These are phyloP conservation scores for Phytophthora colocasiae DNA, from an alignment of 352 stramenopile species.

Conservation along the genomic window DNA sequence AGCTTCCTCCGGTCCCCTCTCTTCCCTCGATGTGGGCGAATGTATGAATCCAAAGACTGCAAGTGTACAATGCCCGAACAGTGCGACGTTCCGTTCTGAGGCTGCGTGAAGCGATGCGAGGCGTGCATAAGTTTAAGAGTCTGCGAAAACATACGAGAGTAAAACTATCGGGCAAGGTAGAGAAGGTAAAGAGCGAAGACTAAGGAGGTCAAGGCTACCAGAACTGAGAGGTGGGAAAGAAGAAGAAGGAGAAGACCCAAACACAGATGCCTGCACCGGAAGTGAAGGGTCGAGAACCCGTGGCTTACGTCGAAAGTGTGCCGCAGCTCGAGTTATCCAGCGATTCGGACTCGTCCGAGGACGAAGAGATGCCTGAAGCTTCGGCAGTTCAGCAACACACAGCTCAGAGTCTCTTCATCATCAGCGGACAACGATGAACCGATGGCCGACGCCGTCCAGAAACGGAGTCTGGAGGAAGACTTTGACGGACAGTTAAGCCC, in stretches of 20 bases:
- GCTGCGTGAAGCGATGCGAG: slow-evolving; percentile 57
- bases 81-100: slow-evolving; percentile 69
- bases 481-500: slow-evolving; percentile 43
- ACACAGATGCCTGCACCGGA: slow-evolving; percentile 14
- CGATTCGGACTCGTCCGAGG: slow-evolving; percentile 41
- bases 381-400: background rate
- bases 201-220: slow-evolving; percentile 18
- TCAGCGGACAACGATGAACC: slow-evolving; percentile 17
- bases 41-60: slow-evolving; percentile 53
- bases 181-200: slow-evolving; percentile 24
- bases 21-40: slow-evolving; percentile 55
- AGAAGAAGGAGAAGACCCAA: slow-evolving; percentile 20
- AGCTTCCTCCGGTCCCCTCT: slow-evolving; percentile 40
- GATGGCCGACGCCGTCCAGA: slow-evolving; percentile 17
- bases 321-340: slow-evolving; percentile 67
- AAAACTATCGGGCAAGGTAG: slow-evolving; percentile 5
- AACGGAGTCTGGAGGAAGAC: slow-evolving; percentile 36
- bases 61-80: slow-evolving; percentile 58
- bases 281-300: slow-evolving; percentile 9
- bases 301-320: slow-evolving; percentile 62
- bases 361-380: slow-evolving; percentile 32
- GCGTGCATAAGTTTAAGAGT: slow-evolving; percentile 80
- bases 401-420: slow-evolving; percentile 1
- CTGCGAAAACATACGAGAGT: slow-evolving; percentile 57
- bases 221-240: slow-evolving; percentile 19